phyloP scores from a whole-genome alignment of 768 basidiomycete genomes.

The Sarcodon aspratus region DNA sequence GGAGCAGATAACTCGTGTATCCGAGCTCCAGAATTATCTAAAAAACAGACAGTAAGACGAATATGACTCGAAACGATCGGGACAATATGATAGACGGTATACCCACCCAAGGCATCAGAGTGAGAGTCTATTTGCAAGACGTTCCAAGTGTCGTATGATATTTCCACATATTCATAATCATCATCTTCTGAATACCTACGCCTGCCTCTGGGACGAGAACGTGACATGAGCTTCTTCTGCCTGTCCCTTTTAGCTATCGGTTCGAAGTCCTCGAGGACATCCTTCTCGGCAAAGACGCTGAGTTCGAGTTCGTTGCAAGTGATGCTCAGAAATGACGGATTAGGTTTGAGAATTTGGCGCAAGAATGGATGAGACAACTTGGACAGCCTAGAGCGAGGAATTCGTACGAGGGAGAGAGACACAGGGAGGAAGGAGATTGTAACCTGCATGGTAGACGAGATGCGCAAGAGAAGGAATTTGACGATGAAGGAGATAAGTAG shows the following conservation, averaged over 20 bases:
- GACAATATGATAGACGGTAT: conserved; percentile 1
- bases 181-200: conserved; percentile 11
- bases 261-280: conserved; percentile 46
- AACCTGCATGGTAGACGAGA: conserved; percentile 8
- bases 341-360: conserved; percentile 56
- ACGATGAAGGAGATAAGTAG: background rate
- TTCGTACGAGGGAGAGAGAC: conserved; percentile 61
- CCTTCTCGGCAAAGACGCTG: conserved; percentile 57
- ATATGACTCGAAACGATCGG: conserved; percentile 2
- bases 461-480: no score
- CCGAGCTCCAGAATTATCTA: conserved; percentile 61
- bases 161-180: conserved; percentile 43
- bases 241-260: conserved; percentile 47
- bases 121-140: conserved; percentile 78
- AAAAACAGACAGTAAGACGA: background rate
- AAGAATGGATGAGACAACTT: conserved; percentile 50
- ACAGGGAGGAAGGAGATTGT: conserved; percentile 67
- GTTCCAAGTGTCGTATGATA: conserved; percentile 66
- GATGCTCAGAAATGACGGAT: conserved; percentile 59
- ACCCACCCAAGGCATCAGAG: conserved; percentile 54
- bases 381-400: conserved; percentile 58
- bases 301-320: conserved; percentile 76
- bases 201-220: conserved; percentile 25
- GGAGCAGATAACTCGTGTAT: conserved; percentile 70
- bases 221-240: conserved; percentile 25